Conservation (phyloP, 2,329 filamentous ascomycete species). For the Phyllosticta citrichinensis region DNA sequence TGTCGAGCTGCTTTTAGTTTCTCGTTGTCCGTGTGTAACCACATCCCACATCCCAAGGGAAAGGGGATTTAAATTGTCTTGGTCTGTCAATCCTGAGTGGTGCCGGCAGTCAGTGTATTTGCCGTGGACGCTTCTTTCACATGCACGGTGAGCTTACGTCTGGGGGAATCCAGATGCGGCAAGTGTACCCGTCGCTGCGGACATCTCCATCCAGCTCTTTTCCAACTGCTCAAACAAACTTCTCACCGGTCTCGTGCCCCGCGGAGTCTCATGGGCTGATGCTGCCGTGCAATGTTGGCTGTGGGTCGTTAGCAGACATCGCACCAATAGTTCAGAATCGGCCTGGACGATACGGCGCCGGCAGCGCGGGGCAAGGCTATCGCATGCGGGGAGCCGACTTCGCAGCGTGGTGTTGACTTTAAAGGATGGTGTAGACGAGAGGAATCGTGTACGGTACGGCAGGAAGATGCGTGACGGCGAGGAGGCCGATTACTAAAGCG, state of each 20-base stretch:
- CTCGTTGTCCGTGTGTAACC: neutral
- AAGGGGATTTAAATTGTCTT: neutral
- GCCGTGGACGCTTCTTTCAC: neutral
- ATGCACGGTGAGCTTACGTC: neutral
- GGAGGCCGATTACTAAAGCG: neutral
- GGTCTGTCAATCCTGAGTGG: too few relatives aligned
- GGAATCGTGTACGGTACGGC: neutral
- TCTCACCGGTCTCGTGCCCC: neutral
- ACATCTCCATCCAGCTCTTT: neutral
- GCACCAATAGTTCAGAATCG: neutral
- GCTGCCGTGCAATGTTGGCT: neutral
- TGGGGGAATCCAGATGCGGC: neutral
- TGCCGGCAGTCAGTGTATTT: neutral
- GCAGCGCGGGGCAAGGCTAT: neutral
- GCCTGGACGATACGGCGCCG: neutral
- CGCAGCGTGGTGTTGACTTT: neutral
- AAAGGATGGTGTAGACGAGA: neutral
- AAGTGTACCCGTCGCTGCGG: neutral
- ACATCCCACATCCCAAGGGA: too few relatives aligned
- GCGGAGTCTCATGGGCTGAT: neutral
- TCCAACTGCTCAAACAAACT: neutral
- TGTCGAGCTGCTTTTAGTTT: constrained; percentile 21
- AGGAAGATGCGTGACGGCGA: too few relatives aligned
- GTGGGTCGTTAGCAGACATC: neutral
- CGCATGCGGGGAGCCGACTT: neutral